A percentile compares a stretch with the other conserved stretches of the same genome.
Conservation (phyloP, 1,139 yeast species). For the Geotrichum reessii region DNA sequence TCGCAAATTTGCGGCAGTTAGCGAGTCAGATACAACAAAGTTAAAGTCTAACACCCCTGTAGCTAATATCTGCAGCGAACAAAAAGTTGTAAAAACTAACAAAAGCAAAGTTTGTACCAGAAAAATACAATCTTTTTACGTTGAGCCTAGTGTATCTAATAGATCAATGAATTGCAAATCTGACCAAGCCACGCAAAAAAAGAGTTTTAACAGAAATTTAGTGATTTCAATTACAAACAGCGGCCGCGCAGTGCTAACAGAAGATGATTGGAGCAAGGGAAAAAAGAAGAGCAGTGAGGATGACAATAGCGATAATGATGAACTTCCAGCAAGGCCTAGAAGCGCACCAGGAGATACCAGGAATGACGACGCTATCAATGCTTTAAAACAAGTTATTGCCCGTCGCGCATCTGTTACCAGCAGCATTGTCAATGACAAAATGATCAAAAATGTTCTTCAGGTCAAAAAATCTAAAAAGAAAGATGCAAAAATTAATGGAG, state of each 20-base stretch:
- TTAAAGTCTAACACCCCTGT: neutral
- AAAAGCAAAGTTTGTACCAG: neutral
- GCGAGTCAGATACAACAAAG: neutral
- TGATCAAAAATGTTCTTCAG: neutral
- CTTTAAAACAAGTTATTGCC: conserved; percentile 13
- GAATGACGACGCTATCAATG: conserved; percentile 15
- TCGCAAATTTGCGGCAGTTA: neutral
- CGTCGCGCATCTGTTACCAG: neutral
- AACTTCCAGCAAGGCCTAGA: neutral
- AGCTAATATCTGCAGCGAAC: neutral
- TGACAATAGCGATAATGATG: neutral
- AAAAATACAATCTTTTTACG: neutral
- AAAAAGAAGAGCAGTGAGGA: neutral
- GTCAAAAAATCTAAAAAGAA: neutral
- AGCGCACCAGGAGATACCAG: neutral
- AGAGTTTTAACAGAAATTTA: neutral
- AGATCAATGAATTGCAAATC: neutral
- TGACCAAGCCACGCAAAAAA: too few species aligned
- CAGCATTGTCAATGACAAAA: neutral
- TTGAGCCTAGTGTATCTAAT: neutral
- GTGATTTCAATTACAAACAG: neutral
- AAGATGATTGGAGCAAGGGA: neutral
- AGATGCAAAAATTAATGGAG: neutral
- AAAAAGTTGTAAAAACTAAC: neutral
- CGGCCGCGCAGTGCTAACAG: neutral